A percentile compares a stretch with the other conserved stretches of the same genome.
Evolutionary conservation across 352 stramenopile genomes (phyloP).

Genomic region (Pythium biforme): DNA sequence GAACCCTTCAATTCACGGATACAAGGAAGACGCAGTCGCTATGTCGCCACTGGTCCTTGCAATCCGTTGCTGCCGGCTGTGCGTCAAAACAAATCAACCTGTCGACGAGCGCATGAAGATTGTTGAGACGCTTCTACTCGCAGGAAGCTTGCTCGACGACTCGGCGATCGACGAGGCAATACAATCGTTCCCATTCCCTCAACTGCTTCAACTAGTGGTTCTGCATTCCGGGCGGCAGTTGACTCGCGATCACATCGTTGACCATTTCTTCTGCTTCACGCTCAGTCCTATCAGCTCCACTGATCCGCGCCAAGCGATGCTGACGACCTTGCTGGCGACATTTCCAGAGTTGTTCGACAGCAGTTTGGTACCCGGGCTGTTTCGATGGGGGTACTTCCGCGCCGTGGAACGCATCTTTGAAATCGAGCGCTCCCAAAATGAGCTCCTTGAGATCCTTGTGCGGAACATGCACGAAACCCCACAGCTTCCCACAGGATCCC

Average conservation of each 20-base stretch:
- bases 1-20: too few relatives aligned
- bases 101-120: conserved; percentile 21
- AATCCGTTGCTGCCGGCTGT: conserved; percentile 24
- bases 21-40: background rate
- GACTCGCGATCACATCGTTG: background rate
- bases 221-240: background rate
- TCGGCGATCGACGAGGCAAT: conserved; percentile 10
- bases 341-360: background rate
- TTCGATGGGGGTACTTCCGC: background rate
- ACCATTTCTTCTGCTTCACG: background rate
- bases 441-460: background rate
- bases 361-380: background rate
- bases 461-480: background rate
- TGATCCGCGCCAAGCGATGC: background rate
- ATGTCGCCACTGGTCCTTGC: conserved; percentile 34
- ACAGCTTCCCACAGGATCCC: background rate
- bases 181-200: background rate
- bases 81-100: background rate
- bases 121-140: conserved; percentile 13
- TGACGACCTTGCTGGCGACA: background rate
- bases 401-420: background rate
- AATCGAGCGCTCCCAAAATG: too few relatives aligned
- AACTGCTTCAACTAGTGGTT: background rate
- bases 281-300: background rate
- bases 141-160: conserved; percentile 2